Evolutionary conservation across 1,284 basidiomycete species (phyloP).

Genomic region (Ganoderma boninense): DNA sequence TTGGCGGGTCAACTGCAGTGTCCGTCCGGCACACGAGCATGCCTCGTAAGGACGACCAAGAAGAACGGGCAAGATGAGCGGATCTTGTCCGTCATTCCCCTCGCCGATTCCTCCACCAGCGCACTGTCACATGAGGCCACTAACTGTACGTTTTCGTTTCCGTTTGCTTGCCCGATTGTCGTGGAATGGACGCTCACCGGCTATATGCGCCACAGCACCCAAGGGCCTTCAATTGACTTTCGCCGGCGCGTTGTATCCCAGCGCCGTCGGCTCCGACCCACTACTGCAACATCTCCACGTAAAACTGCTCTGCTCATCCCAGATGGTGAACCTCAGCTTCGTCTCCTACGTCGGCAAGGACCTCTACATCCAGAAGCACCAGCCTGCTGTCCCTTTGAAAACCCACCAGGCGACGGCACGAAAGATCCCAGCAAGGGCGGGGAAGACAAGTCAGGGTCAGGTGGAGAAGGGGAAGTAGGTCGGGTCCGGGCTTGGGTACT

Average conservation of each 20-base stretch:
- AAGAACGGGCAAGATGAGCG: constrained; percentile 63
- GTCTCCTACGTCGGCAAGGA: constrained; percentile 66
- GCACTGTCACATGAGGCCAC: constrained; percentile 49
- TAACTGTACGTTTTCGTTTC: constrained; percentile 52
- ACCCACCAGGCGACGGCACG: constrained; percentile 44
- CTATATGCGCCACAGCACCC: constrained; percentile 43
- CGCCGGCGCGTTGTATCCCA: constrained; percentile 70
- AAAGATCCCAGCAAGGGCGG: constrained; percentile 39
- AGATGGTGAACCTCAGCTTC: constrained; percentile 57
- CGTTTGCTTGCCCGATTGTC: not conserved
- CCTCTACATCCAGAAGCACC: constrained; percentile 58
- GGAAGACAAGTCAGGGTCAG: constrained; percentile 42
- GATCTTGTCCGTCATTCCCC: constrained; percentile 70
- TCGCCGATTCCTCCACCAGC: constrained; percentile 59
- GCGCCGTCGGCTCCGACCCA: constrained; percentile 43
- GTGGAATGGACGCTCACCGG: not conserved
- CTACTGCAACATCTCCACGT: constrained; percentile 67
- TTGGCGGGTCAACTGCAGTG: constrained; percentile 57
- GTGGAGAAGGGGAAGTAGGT: constrained; percentile 48
- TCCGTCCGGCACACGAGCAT: constrained; percentile 69
- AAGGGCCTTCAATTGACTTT: constrained; percentile 65
- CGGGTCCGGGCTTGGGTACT: constrained; percentile 84
- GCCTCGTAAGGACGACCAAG: constrained; percentile 71
- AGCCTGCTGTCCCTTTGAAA: constrained; percentile 57
- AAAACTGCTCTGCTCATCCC: constrained; percentile 63